Conservation (phyloP, 2,329 filamentous ascomycete genomes). For the Pleomassaria siparia region DNA sequence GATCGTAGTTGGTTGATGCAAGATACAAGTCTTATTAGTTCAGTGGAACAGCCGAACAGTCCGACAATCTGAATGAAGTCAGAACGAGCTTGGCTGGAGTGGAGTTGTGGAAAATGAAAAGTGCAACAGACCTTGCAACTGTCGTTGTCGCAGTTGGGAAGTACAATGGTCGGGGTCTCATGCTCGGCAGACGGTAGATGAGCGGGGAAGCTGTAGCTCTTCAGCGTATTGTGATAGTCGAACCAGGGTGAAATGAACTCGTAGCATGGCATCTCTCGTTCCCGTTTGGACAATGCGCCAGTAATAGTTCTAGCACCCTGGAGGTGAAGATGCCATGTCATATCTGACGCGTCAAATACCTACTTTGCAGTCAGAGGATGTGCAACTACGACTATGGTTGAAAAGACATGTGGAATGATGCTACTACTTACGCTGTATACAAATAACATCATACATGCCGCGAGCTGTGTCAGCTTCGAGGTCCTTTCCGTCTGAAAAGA, state of each 20-base stretch:
- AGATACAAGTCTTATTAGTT: constrained; percentile 50
- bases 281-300: constrained; percentile 23
- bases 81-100: background rate
- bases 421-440: constrained; percentile 51
- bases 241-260: constrained; percentile 52
- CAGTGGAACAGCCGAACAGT: constrained; percentile 51
- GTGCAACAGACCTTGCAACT: constrained; percentile 31
- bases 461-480: constrained; percentile 45
- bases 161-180: constrained; percentile 29
- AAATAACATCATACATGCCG: constrained; percentile 55
- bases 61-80: constrained; percentile 47
- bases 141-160: constrained; percentile 33
- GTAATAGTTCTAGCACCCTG: constrained; percentile 47
- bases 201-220: constrained; percentile 47
- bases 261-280: constrained; percentile 27
- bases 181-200: constrained; percentile 20
- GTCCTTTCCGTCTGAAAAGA: constrained; percentile 38
- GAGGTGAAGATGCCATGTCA: constrained; percentile 50
- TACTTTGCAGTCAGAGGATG: constrained; percentile 19
- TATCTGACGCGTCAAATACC: constrained; percentile 54
- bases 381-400: background rate
- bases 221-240: constrained; percentile 52
- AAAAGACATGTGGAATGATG: background rate
- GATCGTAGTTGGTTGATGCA: constrained; percentile 39
- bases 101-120: background rate